Base-by-base conservation (phyloP, 2,329 filamentous ascomycete species). In the Diaporthe caulivora region DNA sequence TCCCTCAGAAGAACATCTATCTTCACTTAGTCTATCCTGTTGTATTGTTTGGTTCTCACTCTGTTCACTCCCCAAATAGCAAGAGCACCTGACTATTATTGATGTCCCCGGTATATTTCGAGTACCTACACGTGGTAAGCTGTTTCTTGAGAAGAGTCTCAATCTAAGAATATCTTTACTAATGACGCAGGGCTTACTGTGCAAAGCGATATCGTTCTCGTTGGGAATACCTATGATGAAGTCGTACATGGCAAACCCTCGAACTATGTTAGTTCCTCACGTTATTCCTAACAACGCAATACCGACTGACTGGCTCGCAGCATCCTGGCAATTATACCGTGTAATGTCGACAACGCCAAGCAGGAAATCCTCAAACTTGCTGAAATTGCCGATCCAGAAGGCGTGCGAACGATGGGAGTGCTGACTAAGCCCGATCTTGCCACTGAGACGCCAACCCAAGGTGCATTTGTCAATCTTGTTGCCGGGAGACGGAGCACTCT, bases 341-440 rank as follows among this genome's bases (percentile, higher is more conserved):
- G 80, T 75, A 83, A 82, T 51, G 78, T 82, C 3, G 84, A 86
- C 53, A 79, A 80, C 9, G 82, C 82, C 0, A 85, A 81, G 0
- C 82, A 86, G 62, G 81, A 82, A 31, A 81, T 86, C 18, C 73
- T 86, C 7, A 80, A 80, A 53, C 75, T 84, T 2, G 83, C 84
- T 2, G 82, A 79, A 18, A 72, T 79, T 17, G 80, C 78, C 3
- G 87, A 89, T 17, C 82, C 83, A 0, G 71, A 81, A 0, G 86
- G 86, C 0, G 74, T 79, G 6, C 75, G 87, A 0, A 89, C 86
- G 0, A 77, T 89, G 10, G 85, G 84, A 0, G 84, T 88, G 0
- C 81, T 92, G 0, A 92, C 90, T 0, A 92, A 92, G 76, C 87
- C 89, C 0, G 91, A 93, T 72, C 81, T 91, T 0, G 85, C 87